phyloP scores from a whole-genome alignment of 768 basidiomycete genomes.

The Amylocystis lapponica region DNA sequence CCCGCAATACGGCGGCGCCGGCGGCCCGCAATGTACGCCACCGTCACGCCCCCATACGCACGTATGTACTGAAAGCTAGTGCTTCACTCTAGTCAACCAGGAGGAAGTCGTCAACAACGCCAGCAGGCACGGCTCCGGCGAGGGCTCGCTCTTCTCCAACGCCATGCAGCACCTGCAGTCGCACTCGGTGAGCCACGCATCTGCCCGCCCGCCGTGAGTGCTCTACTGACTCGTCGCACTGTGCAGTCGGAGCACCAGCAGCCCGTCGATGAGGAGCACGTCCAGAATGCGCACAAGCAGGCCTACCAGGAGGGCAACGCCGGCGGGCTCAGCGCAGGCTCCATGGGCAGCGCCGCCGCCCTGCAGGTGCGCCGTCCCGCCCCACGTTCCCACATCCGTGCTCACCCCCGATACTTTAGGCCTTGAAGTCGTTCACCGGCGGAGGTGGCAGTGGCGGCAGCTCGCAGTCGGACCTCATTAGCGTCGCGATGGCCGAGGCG shows the following conservation, averaged over 20 bases:
- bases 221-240: background rate
- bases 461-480: constrained; percentile 64
- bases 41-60: background rate
- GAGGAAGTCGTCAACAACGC: constrained; percentile 57
- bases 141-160: constrained; percentile 48
- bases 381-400: background rate
- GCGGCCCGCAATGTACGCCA: constrained; percentile 19
- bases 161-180: constrained; percentile 48
- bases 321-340: constrained; percentile 47
- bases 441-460: constrained; percentile 30
- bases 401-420: constrained; percentile 28
- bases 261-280: constrained; percentile 62
- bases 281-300: constrained; percentile 53
- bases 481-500: constrained; percentile 82
- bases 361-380: constrained; percentile 54
- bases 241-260: constrained; percentile 45
- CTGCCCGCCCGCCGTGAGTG: no score
- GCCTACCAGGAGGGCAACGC: constrained; percentile 54
- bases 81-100: constrained; percentile 46
- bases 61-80: constrained; percentile 3
- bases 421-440: constrained; percentile 64
- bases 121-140: constrained; percentile 48
- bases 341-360: constrained; percentile 75
- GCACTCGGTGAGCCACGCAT: constrained; percentile 37
- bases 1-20: constrained; percentile 11